Evolutionary conservation across 2,329 filamentous ascomycete genomes (phyloP).

Genomic region (Claviceps sp.): DNA sequence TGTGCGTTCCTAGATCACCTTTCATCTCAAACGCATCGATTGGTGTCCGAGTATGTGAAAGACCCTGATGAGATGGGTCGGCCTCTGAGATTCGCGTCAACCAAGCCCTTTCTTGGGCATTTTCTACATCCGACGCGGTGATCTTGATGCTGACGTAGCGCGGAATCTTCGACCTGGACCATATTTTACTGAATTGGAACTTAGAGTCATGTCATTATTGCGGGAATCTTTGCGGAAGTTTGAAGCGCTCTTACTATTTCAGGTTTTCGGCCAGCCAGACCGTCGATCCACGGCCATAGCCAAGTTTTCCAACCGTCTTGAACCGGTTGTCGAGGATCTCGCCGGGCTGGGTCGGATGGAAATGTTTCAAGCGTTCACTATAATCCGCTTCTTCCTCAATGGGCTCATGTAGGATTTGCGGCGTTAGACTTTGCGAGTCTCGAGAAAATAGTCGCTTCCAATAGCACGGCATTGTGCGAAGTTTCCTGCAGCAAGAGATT

Average conservation of each 20-base stretch:
- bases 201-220: too few species aligned
- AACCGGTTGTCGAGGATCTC: conserved; percentile 21
- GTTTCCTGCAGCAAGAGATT: too few species aligned
- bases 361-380: conserved; percentile 6
- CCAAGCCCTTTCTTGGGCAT: conserved; percentile 3
- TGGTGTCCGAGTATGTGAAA: conserved; percentile 5
- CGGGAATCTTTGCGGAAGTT: too few species aligned
- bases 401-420: not conserved
- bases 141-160: too few species aligned
- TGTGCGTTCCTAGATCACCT: conserved; percentile 9
- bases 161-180: too few species aligned
- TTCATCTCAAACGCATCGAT: conserved; percentile 9
- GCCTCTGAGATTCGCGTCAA: conserved; percentile 8
- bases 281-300: conserved; percentile 11
- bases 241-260: not conserved
- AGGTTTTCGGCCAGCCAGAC: conserved; percentile 20
- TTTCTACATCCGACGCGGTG: conserved; percentile 5
- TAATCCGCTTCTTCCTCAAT: conserved; percentile 11
- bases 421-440: too few species aligned
- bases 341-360: conserved; percentile 9
- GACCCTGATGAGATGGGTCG: conserved; percentile 9
- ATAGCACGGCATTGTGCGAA: too few species aligned
- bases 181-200: too few species aligned
- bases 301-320: conserved; percentile 22
- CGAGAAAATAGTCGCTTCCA: too few species aligned